Base-by-base conservation (phyloP, 108 stramenopile genomes). In the Cyclotella kingstonii region DNA sequence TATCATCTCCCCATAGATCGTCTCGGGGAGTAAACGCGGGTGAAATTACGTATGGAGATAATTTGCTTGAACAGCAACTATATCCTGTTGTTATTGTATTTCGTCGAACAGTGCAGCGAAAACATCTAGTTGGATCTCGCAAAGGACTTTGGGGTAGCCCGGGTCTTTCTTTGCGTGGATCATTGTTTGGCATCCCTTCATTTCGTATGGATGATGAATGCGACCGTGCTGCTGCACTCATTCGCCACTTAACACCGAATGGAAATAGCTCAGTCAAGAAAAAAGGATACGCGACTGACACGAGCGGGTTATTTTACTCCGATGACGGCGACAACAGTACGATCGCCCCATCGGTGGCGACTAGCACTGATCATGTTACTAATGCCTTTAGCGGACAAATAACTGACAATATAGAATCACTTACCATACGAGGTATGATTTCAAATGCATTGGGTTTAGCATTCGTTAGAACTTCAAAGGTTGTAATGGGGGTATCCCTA, bases 181-280 rank as follows among this genome's bases (percentile, higher is more conserved):
- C 60, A 11, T 51, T 75, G 31, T 66, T 78, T 46, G 77, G 77
- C 7, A 57, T 84, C 18, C 84, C 57, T 1, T 71, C 72, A 26
- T 93, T 87, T 61, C 79, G 92, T 44, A 66, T 94, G 67, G 93
- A 94, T 73, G 93, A 94, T 73, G 93, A 94, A 66, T 89, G 87
- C 58, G 93, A 90, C 72, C 76, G 87, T 18, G 89, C 93, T 22
- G 62, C 81, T 17, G 53, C 70, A 5, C 49, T 88, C 49, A 54
- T 88, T 18, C 61, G 78, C 19, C 74, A 81, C 34, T 51, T 87
- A 46, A 81, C 83, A 25, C 78, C 83, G 1, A 68, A 25, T 60
- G 66, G 60, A 56, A 77, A 33, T 57, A 76, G 52, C n/a, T n/a
- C n/a, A n/a, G n/a, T n/a, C 17, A 61, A 34, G 34, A 50, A 39